Evolutionary conservation across 169 alveolate genomes (phyloP).

Genomic region (Cystoisospora suis): DNA sequence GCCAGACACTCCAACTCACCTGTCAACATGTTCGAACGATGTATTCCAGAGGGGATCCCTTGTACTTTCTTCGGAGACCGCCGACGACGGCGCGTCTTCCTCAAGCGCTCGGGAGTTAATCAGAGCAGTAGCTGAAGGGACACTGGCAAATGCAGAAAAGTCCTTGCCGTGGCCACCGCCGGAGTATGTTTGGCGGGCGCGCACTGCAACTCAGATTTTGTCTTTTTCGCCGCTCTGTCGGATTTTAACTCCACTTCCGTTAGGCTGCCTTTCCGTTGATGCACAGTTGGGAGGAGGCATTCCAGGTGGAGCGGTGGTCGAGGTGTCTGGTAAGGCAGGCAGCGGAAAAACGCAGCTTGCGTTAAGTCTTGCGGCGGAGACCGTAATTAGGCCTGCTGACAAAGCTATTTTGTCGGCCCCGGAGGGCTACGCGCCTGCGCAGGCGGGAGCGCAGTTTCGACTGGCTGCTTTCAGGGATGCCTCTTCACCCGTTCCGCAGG

Average conservation of each 20-base stretch:
- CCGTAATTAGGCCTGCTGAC: neutral
- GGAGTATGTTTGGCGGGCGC: neutral
- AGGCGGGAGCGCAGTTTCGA: neutral
- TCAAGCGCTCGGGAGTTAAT: neutral
- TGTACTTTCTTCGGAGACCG: neutral
- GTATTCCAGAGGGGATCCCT: too few species aligned
- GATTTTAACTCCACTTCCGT: neutral
- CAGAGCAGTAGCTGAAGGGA: neutral
- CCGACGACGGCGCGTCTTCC: neutral
- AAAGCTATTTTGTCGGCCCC: neutral
- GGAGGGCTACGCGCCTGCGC: neutral
- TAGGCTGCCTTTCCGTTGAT: neutral
- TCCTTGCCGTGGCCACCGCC: slow-evolving; percentile 33
- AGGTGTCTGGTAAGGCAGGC: slow-evolving; percentile 20
- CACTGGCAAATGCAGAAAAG: neutral
- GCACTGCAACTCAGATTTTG: neutral
- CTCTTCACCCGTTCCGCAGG: neutral
- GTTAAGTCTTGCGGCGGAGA: slow-evolving; percentile 32
- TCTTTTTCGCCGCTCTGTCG: neutral
- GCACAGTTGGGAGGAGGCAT: neutral
- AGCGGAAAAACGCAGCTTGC: slow-evolving; percentile 46
- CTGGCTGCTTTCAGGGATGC: neutral
- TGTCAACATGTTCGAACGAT: too few species aligned
- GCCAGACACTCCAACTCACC: too few species aligned
- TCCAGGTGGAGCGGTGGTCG: neutral